phyloP scores from a whole-genome alignment of 2,329 filamentous ascomycete genomes.

The Pyricularia pennisetigena region DNA sequence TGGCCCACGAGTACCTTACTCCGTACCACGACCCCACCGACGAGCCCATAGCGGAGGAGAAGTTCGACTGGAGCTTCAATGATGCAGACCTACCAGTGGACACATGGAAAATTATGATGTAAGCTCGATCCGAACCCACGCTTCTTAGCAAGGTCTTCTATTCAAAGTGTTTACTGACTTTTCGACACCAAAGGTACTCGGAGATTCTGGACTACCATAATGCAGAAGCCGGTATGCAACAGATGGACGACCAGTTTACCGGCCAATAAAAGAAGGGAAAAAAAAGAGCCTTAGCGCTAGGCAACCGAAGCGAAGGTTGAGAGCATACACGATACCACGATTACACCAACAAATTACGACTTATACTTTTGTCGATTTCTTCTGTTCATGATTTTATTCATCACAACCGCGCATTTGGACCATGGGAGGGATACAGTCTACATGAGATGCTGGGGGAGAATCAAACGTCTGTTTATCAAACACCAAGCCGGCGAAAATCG shows the following conservation, averaged over 20 bases:
- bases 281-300: neutral
- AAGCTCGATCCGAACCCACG: conserved; percentile 26
- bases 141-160: neutral
- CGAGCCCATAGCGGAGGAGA: conserved; percentile 90
- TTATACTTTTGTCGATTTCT: neutral
- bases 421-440: neutral
- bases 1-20: conserved; percentile 86
- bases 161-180: neutral
- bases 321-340: conserved; percentile 5
- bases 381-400: neutral
- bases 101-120: conserved; percentile 99
- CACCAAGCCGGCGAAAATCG: neutral
- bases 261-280: conserved; percentile 25
- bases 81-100: conserved; percentile 95
- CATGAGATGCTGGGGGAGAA: neutral
- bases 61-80: conserved; percentile 99
- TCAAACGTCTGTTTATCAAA: neutral
- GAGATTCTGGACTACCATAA: conserved; percentile 99
- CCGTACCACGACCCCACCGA: conserved; percentile 97
- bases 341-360: neutral
- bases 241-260: conserved; percentile 29
- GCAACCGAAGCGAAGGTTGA: neutral
- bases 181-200: conserved; percentile 62
- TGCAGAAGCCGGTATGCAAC: conserved; percentile 49
- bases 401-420: neutral